phyloP scores from a whole-genome alignment of 2,329 filamentous ascomycete species.

The Penicillium carneum region DNA sequence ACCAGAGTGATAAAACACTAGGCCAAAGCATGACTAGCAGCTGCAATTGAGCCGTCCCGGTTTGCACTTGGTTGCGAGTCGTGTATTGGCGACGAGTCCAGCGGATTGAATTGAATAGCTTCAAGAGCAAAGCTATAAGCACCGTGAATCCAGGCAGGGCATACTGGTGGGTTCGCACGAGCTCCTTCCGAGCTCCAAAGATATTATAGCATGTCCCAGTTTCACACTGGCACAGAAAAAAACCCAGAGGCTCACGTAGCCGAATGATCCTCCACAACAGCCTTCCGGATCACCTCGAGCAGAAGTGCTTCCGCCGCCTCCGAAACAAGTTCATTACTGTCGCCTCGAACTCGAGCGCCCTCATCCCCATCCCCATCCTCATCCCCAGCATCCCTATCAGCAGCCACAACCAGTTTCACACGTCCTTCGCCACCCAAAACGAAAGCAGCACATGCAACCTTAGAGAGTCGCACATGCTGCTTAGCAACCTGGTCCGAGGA shows the following conservation, averaged over 20 bases:
- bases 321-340: slow-evolving; percentile 28
- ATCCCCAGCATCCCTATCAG: slow-evolving; percentile 28
- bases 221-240: not conserved
- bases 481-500: slow-evolving; percentile 19
- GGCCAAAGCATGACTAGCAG: no score
- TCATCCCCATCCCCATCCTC: slow-evolving; percentile 19
- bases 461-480: slow-evolving; percentile 46
- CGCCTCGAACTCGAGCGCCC: slow-evolving; percentile 16
- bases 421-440: slow-evolving; percentile 49
- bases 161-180: not conserved
- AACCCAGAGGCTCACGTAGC: slow-evolving; percentile 23
- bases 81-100: not conserved
- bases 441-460: slow-evolving; percentile 50
- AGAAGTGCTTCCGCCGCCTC: slow-evolving; percentile 46
- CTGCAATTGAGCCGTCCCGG: not conserved
- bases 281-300: slow-evolving; percentile 41
- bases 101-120: no score
- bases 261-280: slow-evolving; percentile 32
- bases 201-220: not conserved
- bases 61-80: not conserved
- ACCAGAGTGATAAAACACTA: no score
- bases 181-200: not conserved
- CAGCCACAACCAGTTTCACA: slow-evolving; percentile 47
- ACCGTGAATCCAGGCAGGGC: not conserved
- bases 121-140: not conserved